Conservation (phyloP, 164 flowering plant species). For the Nymphaea thermarum region DNA sequence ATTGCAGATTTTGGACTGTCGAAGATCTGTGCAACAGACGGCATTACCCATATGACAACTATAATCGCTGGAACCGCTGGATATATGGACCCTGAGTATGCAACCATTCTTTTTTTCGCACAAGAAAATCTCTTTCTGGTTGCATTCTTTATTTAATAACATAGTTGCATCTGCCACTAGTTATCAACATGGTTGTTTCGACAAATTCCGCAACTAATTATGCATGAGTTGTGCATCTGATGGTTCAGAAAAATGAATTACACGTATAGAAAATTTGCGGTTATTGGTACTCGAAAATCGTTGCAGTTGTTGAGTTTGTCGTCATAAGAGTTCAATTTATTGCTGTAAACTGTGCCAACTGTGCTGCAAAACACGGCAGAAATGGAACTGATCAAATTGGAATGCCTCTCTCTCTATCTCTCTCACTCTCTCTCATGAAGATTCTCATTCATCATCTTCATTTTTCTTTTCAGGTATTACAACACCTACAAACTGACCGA, state of each 20-base stretch:
- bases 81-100: slow-evolving; percentile 4
- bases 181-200: slow-evolving; percentile 11
- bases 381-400: too few relatives aligned
- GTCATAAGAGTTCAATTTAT: too few relatives aligned
- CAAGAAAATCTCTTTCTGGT: not conserved
- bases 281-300: too few relatives aligned
- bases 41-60: not conserved
- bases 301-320: too few relatives aligned
- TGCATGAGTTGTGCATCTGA: too few relatives aligned
- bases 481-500: not conserved
- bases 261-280: too few relatives aligned
- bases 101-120: not conserved
- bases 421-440: not conserved
- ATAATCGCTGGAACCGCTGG: not conserved
- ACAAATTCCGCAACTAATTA: slow-evolving; percentile 17
- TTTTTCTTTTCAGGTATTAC: not conserved
- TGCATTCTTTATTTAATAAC: slow-evolving; percentile 4
- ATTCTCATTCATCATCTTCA: not conserved
- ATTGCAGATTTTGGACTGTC: slow-evolving; percentile 1
- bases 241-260: too few relatives aligned
- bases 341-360: too few relatives aligned
- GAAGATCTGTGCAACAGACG: not conserved
- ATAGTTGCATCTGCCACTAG: slow-evolving; percentile 10
- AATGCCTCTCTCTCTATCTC: too few relatives aligned
- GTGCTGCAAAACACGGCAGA: too few relatives aligned